Base-by-base conservation (phyloP, 192 early-diverging fungal species). In the Entomortierella beljakovae region DNA sequence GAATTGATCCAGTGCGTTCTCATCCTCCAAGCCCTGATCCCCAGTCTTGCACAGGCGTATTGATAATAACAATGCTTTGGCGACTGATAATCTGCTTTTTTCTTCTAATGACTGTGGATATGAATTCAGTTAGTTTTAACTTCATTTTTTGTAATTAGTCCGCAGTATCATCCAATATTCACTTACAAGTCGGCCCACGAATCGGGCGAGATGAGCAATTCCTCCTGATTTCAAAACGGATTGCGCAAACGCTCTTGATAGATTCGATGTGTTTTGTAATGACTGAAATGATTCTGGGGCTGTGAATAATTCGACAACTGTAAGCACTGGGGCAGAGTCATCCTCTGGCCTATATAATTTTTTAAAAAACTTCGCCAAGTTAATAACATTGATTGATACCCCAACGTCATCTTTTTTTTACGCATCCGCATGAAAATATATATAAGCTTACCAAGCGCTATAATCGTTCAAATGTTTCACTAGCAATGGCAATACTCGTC, bases 1-100 rank as follows among this genome's bases (percentile, higher is more conserved):
- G n/a, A 90, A 85, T 29, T 69, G 38, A 34, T 77, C 46, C 40
- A 81, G 29, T 13, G 58, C 38, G 3, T 33, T 20, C 16, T 37
- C 32, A 26, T 32, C 43, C 13, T 56, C 61, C 61, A 42, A 50
- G 22, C 50, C 35, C 15, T 59, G 46, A 23, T 66, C 42, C 5
- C 40, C 25, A 28, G 29, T 48, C 31, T 20, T 70, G 57, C 70
- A 83, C 20, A 71, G 51, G 23, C 71, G 62, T 3, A 73, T 48
- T 34, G 62, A 80, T 20, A 73, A 54, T 16, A 61, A 22, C 29
- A 62, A 31, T n/a, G 71, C 48, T 13, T 52, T 57, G 26, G 64
- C 54, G 2, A 76, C 31, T 3, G 68, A 81, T 20, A 38, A 23
- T 50, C 53, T 51, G 16, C 50, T 49, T 33, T 76, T 70, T 55